Base-by-base conservation (phyloP, 345 rosid species). In the Crucihimalaya himalaica region DNA sequence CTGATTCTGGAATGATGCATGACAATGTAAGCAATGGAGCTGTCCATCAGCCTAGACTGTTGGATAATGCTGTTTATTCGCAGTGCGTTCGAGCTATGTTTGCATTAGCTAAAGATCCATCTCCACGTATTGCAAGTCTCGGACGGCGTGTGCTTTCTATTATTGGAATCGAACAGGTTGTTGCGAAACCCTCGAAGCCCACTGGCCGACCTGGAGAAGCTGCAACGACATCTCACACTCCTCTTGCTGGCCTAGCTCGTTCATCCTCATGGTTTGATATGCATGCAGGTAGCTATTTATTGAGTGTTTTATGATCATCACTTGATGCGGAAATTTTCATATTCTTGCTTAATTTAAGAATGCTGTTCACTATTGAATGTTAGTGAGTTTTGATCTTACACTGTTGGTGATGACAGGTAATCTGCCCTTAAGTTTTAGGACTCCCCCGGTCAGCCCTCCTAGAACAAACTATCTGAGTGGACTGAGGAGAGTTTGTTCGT, bases 371-470 rank as follows among this genome's bases (percentile, higher is more conserved):
- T 43, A 34, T 62, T 19, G 58, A 66, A 9, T 45, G 31, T 39
- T 57, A 23, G 57, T 56, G 63, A 56, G 45, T 71, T 58, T 50
- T 74, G 62, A 80, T 52, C 34, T 71, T 61, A 23, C 25, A 53
- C 58, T 81, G 63, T 69, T 83, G 18, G 66, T 81, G 34, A 83
- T 75, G 61, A 64, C 89, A 96, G 99, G 98, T 86, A 94, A 85
- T 72, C 72, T 96, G 51, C 90, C 97, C 66, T 75, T 85, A 70
- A 86, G 89, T 64, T 96, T 96, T 80, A 89, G 99, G 82, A 92
- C 99, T 78, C 98, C 99, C 72, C 95, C 98, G 37, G 99, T 96
- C 66, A 92, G 99, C 76, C 99, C 99, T 71, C 98, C 99, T 52
- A 87, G 91, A 50, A 83, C 84, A 78, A 92, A 80, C 82, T 88